Base-by-base conservation (phyloP, 495 filamentous ascomycete species). In the Melanomma pulvis-pyrius region DNA sequence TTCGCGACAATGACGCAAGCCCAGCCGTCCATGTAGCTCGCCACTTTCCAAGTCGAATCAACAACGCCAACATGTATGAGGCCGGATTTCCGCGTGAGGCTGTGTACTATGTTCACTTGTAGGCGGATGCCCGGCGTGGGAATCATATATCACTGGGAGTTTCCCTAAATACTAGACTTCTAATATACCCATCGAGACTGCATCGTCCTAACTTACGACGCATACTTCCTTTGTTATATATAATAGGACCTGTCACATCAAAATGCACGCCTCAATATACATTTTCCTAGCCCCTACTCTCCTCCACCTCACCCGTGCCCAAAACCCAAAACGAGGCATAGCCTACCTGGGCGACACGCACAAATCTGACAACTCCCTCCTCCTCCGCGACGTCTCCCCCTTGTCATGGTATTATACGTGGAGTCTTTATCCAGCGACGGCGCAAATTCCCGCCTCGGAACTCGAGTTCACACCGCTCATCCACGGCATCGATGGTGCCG, bases 331-430 rank as follows among this genome's bases (percentile, higher is more conserved):
- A 68, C 58, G 65, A 36, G 65, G 65, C 59, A 36, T 68, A 4
- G 65, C 65, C 44, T 68, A 51, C 54, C 46, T 63, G 1, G 58
- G 59, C 57, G 24, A 63, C 59, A 41, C 65, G 24, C 59, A 68
- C 53, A 39, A 1, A 1, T 8, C 59, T 51, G 65, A 68, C 54
- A 68, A 63, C 52, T 19, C 50, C 29, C 65, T 68, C 59, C 51
- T 68, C 1, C 28, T 52, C 36, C 59, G 51, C 7, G 1, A 25
- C 25, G 25, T 24, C 26, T 63, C 65, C 2, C 59, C 59, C 11
- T 30, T 68, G 28, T 63, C 59, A 21, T 68, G 65, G 59, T 68
- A 68, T 59, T 68, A 68, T 47, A 68, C 63, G 29, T 68, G 65
- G 65, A 51, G 51, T 1, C 65, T 59, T 25, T 63, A 63, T 52